Evolutionary conservation across 2,329 filamentous ascomycete species (phyloP), one percentile per base, ranked within the genome.

Genomic region (Zymoseptoria pseudotritici): DNA sequence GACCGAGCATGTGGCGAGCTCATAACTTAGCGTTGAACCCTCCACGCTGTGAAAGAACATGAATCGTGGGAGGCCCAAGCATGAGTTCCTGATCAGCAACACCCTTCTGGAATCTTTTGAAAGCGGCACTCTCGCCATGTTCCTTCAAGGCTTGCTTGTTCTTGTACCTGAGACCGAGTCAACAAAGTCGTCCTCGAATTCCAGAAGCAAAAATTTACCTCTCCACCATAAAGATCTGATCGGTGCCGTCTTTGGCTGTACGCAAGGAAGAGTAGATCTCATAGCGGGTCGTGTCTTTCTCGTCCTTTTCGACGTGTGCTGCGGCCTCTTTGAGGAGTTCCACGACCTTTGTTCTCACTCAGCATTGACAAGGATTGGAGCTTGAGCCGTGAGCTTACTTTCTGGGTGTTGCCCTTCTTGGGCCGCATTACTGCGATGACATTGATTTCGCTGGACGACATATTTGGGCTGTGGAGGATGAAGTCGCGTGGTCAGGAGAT

Each of bases 191-290:
- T 13, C 13, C 19, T 11, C 10, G 26, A 21, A 13, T 6, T 22
- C 9, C 21, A 24, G 13, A 13, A 19, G 21, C 26, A 19, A 5
- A 24, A 17, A 58, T 58, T 22, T 36, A 64, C 63, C 54, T 61
- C 57, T 65, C 63, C 46, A 65, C 21, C 61, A 65, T 61, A 19
- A 65, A 46, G 22, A 64, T 64, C 22, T 62, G 58, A 29, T 65
- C 63, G 11, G 56, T 61, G 4, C 61, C 63, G 22, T 59, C 59
- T 53, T 63, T 64, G 55, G 55, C 55, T 13, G 61, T 58, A 36
- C 58, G 54, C 17, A 61, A 46, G 19, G 54, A 57, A 7, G 58
- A 55, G 49, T 62, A 59, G 52, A 65, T 61, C 20, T 60, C 58
- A 50, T 65, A 65, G 19, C 21, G 26, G 3, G 63, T 22, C 2